Base-by-base conservation (phyloP, 2,329 filamentous ascomycete species). In the Talaromyces sp. region DNA sequence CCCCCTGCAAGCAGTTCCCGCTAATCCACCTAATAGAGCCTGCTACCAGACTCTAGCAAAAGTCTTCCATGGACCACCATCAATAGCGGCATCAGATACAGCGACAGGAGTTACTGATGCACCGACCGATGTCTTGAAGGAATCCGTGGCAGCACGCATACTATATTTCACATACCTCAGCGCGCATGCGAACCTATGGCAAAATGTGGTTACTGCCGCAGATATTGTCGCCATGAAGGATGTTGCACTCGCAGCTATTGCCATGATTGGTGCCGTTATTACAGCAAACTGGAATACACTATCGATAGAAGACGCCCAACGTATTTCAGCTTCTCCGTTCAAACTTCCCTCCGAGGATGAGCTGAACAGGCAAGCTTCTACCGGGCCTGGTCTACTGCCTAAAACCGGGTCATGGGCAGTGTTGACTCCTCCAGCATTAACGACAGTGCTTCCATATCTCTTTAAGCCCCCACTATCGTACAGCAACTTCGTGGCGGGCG, bases 211-310 rank as follows among this genome's bases (percentile, higher is more conserved):
- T 35, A 76, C 74, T 1, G 81, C 85, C 57, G 84, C 85, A n/a
- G 84, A 87, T 57, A 83, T 83, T 10, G 72, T 88, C 15, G 85
- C 83, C 0, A 81, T 88, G 74, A 82, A 82, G 68, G 85, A 87
- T 35, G 79, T 81, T 10, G 85, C 86, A 0, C 73, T 88, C 5
- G 81, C 85, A 22, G 82, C 86, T 0, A 79, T 87, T 19, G 75
- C 79, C 3, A 77, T 87, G 37, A 80, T 88, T 41, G 76, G 77
- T 33, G 78, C 83, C 2, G 75, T 88, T 47, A 80, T 85, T 41
- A 85, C 81, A 2, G 81, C 86, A 2, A 81, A 82, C 31, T 89
- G 86, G 86, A 76, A 80, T 17, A 71, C 75, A 1, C 67, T 80
- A 13, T 72, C 79, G 1, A 68, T 73, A 3, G 67, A 79, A 35